phyloP scores from a whole-genome alignment of 441 rosid genomes.

The Syzygium malaccense region DNA sequence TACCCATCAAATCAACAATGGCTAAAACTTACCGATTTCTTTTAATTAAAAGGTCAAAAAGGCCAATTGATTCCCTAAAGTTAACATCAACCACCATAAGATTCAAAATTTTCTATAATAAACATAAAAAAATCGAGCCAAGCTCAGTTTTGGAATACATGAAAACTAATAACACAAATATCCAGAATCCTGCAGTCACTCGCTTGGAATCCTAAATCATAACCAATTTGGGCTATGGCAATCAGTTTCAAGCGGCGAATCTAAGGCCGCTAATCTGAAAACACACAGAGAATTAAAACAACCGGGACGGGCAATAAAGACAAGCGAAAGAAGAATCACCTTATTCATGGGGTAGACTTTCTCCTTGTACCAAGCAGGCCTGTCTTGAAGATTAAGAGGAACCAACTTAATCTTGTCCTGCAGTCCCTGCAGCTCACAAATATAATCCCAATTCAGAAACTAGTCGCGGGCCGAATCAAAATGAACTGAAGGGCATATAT shows the following conservation, averaged over 20 bases:
- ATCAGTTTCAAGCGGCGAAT: neutral
- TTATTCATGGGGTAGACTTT: slow-evolving; percentile 42
- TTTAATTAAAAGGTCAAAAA: neutral
- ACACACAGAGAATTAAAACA: neutral
- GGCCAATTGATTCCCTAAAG: neutral
- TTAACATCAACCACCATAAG: neutral
- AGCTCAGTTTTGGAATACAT: neutral
- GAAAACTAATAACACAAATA: neutral
- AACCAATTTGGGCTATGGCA: neutral
- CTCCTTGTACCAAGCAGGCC: slow-evolving; percentile 54
- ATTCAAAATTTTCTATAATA: neutral
- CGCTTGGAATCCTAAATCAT: neutral
- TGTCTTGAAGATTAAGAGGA: slow-evolving; percentile 31
- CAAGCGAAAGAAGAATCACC: slow-evolving; percentile 15
- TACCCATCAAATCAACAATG: neutral
- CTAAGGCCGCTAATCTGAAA: neutral
- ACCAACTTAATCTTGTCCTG: slow-evolving; percentile 37
- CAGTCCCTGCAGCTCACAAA: slow-evolving; percentile 28
- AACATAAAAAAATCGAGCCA: neutral
- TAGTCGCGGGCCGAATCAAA: neutral
- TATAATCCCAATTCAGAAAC: neutral
- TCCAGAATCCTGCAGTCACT: neutral
- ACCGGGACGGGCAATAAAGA: neutral
- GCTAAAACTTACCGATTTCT: neutral
- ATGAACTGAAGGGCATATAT: neutral